A percentile compares a stretch with the other conserved stretches of the same genome.
Conservation (phyloP, 1,139 yeast genomes). For the Geotrichum fermentans region DNA sequence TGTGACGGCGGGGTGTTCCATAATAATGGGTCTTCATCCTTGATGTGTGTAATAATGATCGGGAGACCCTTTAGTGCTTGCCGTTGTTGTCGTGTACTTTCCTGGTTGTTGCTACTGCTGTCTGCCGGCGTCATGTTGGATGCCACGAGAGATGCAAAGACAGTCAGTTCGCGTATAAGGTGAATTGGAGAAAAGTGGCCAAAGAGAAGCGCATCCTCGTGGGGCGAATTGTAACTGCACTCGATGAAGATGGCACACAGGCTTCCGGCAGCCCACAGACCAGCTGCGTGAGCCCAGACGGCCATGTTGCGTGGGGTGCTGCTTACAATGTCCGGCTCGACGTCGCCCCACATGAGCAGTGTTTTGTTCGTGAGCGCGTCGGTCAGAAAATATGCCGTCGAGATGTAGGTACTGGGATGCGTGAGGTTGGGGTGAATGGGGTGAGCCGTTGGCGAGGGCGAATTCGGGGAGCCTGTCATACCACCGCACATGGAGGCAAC, state of each 20-base stretch:
- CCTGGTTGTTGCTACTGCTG: no score
- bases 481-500: slow-evolving; percentile 8
- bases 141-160: slow-evolving; percentile 7
- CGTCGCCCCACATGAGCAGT: slow-evolving; percentile 70
- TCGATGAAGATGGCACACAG: slow-evolving; percentile 63
- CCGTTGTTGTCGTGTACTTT: background rate
- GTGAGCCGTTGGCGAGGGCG: background rate
- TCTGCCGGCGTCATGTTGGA: background rate
- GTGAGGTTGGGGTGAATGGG: slow-evolving; percentile 26
- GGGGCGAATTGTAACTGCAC: slow-evolving; percentile 60
- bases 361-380: slow-evolving; percentile 37
- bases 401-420: slow-evolving; percentile 35
- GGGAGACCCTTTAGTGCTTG: slow-evolving; percentile 44
- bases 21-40: slow-evolving; percentile 41
- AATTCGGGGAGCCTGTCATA: background rate
- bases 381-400: slow-evolving; percentile 53
- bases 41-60: slow-evolving; percentile 67
- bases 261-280: slow-evolving; percentile 39
- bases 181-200: slow-evolving; percentile 76
- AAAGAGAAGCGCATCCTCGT: slow-evolving; percentile 48
- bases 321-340: slow-evolving; percentile 61
- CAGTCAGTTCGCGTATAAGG: slow-evolving; percentile 52
- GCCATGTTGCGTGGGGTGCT: slow-evolving; percentile 41
- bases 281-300: slow-evolving; percentile 58
- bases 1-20: slow-evolving; percentile 9